Evolutionary conservation across 768 basidiomycete species (phyloP).

Genomic region (Leucocoprinus leucothites): DNA sequence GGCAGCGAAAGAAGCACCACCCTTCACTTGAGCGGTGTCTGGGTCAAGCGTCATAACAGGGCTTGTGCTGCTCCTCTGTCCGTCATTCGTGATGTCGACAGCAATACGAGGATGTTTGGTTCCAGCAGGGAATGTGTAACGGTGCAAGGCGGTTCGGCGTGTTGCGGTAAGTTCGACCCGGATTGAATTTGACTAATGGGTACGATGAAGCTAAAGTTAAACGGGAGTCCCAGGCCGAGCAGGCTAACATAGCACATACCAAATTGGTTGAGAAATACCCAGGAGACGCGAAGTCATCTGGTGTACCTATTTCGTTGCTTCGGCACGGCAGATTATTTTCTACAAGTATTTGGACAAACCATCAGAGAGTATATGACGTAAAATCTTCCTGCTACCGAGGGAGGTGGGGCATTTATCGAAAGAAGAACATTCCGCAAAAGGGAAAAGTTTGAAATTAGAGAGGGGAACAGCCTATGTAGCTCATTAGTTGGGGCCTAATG

Average conservation of each 20-base stretch:
- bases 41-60: constrained; percentile 49
- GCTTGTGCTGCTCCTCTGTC: constrained; percentile 46
- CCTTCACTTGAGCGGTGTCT: constrained; percentile 46
- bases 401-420: constrained; percentile 54
- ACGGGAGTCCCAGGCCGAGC: background rate
- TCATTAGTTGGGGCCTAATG: background rate
- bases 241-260: constrained; percentile 24
- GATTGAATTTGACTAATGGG: constrained; percentile 45
- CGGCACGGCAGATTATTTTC: background rate
- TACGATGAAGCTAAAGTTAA: background rate
- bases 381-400: constrained; percentile 40
- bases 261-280: constrained; percentile 66
- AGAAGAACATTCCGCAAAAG: constrained; percentile 45
- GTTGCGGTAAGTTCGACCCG: constrained; percentile 61
- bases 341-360: constrained; percentile 29
- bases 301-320: constrained; percentile 33
- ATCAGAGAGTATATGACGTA: constrained; percentile 44
- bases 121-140: constrained; percentile 51
- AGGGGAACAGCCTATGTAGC: constrained; percentile 43
- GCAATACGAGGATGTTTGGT: constrained; percentile 49
- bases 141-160: constrained; percentile 55
- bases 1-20: constrained; percentile 45
- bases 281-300: constrained; percentile 61
- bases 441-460: constrained; percentile 62
- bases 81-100: constrained; percentile 63